phyloP scores from a whole-genome alignment of 345 rosid genomes.

The Pistacia integerrima region DNA sequence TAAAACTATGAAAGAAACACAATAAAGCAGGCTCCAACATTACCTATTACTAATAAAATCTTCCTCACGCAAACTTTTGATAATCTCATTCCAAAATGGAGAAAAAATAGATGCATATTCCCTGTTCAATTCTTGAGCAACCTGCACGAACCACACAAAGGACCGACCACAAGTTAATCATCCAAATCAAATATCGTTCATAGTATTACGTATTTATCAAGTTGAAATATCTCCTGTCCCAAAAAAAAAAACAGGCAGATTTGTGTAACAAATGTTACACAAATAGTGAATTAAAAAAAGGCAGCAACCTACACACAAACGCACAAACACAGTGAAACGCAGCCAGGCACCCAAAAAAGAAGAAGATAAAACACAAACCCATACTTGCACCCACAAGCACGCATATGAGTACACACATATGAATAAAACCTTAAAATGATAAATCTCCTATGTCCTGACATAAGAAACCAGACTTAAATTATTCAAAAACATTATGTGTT shows the following conservation, averaged over 20 bases:
- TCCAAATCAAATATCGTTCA: background rate
- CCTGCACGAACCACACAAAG: conserved; percentile 46
- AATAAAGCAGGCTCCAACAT: conserved; percentile 16
- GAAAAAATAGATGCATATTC: conserved; percentile 85
- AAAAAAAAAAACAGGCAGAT: background rate
- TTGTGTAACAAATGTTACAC: too few species aligned
- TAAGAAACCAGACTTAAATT: background rate
- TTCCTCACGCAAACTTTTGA: conserved; percentile 94
- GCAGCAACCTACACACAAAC: background rate
- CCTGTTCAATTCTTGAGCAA: conserved; percentile 64
- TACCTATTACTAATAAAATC: conserved; percentile 94
- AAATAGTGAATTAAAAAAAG: too few species aligned
- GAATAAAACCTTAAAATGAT: background rate
- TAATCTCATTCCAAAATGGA: conserved; percentile 99
- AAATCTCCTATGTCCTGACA: background rate
- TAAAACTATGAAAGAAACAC: conserved; percentile 16
- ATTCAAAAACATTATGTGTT: background rate
- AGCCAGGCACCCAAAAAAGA: background rate
- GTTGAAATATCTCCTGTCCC: background rate
- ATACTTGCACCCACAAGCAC: background rate
- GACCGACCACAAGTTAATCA: background rate
- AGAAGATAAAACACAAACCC: background rate
- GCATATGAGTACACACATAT: background rate
- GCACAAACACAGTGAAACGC: background rate
- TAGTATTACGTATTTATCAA: background rate